Evolutionary conservation across 148 eudicot species (phyloP).

Genomic region (Camellia sinensis): DNA sequence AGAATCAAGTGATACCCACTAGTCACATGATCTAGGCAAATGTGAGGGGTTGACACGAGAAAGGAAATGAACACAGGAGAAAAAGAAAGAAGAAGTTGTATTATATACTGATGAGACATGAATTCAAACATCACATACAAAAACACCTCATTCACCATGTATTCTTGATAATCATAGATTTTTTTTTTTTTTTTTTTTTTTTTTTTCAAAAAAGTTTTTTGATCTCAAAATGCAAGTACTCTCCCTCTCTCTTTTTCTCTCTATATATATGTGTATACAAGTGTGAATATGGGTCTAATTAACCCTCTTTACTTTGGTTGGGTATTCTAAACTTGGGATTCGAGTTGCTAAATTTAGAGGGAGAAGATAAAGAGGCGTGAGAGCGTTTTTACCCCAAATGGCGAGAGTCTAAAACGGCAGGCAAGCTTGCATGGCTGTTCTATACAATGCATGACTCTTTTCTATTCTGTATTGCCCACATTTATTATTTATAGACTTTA

Average conservation of each 20-base stretch:
- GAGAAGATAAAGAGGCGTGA: slow-evolving; percentile 37
- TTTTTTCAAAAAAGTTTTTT: no score
- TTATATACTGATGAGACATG: no score
- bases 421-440: slow-evolving; percentile 73
- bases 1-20: no score
- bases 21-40: no score
- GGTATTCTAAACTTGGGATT: slow-evolving; percentile 25
- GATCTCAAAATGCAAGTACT: neutral
- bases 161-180: no score
- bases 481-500: slow-evolving; percentile 22
- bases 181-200: no score
- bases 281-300: neutral
- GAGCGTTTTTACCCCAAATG: slow-evolving; percentile 39
- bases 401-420: slow-evolving; percentile 66
- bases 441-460: slow-evolving; percentile 50
- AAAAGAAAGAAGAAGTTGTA: no score
- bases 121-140: no score
- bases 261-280: neutral
- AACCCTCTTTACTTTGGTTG: slow-evolving; percentile 4
- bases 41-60: no score
- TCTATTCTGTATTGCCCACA: slow-evolving; percentile 42
- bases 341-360: slow-evolving; percentile 36
- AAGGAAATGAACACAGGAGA: no score
- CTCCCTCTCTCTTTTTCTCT: neutral
- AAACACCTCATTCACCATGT: no score